phyloP scores from a whole-genome alignment of 352 stramenopile genomes.

The Pythium brachiatum region DNA sequence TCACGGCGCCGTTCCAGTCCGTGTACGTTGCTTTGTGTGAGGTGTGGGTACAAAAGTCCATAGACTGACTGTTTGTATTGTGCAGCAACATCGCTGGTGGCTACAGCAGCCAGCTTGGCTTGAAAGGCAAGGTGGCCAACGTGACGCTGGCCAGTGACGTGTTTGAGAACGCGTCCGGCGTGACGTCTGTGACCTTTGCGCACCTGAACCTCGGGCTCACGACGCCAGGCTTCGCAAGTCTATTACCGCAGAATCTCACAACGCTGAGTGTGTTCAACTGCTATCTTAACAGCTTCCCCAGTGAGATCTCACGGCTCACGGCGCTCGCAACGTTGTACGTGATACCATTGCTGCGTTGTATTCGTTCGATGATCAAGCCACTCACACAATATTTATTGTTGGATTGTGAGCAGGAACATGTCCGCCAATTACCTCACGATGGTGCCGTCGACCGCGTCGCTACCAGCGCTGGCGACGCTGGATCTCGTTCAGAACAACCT shows the following conservation, averaged over 20 bases:
- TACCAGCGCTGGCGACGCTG: constrained; percentile 1
- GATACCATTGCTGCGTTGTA: neutral
- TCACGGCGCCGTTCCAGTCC: neutral
- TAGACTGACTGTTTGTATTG: no score
- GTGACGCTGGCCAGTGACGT: constrained; percentile 9
- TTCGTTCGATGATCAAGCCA: no score
- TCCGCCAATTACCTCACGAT: constrained; percentile 8
- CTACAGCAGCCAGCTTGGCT: constrained; percentile 9
- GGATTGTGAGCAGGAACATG: constrained; percentile 6
- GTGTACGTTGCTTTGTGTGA: neutral
- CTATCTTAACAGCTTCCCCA: neutral
- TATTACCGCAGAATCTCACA: neutral
- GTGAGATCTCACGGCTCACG: constrained; percentile 1
- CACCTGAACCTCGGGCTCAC: constrained; percentile 7
- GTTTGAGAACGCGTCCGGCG: constrained; percentile 11
- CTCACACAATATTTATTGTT: no score
- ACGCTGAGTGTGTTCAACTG: constrained; percentile 11
- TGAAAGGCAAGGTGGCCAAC: constrained; percentile 18
- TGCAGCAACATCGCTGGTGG: constrained; percentile 10
- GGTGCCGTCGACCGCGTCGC: neutral
- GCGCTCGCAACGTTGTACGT: constrained; percentile 10
- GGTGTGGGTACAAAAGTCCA: neutral
- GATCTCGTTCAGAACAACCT: constrained; percentile 16
- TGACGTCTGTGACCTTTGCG: constrained; percentile 11
- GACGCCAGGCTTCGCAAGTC: neutral